Percentiles rank a stretch among this genome's conserved stretches.
Conservation (phyloP, 345 rosid genomes). For the Chamaenerion angustifolium region DNA sequence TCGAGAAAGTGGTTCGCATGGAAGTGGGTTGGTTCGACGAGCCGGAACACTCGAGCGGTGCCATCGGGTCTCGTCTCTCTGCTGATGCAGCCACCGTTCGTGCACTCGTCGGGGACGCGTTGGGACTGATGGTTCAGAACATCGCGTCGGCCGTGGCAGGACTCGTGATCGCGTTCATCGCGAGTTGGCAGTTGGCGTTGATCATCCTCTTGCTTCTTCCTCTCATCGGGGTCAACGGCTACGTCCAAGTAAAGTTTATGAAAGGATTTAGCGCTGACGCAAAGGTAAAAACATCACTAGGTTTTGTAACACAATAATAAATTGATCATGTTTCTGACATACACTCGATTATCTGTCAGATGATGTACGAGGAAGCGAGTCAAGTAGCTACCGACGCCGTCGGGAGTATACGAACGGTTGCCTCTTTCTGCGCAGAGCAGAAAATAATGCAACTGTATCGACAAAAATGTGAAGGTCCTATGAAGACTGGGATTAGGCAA, state of each 20-base stretch:
- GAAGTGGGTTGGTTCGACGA: conserved; percentile 89
- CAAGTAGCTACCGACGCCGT: conserved; percentile 85
- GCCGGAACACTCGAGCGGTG: conserved; percentile 61
- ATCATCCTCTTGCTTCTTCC: conserved; percentile 52
- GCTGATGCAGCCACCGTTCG: conserved; percentile 74
- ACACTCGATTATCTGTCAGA: conserved; percentile 21
- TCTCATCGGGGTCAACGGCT: conserved; percentile 49
- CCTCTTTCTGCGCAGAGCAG: conserved; percentile 79
- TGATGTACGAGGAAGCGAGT: conserved; percentile 83
- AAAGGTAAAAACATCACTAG: conserved; percentile 25
- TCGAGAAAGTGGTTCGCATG: conserved; percentile 70
- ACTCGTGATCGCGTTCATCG: conserved; percentile 61
- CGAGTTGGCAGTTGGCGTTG: conserved; percentile 63
- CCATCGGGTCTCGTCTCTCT: conserved; percentile 75
- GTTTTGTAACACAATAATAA: neutral
- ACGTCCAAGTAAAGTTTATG: conserved; percentile 49
- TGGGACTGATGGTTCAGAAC: conserved; percentile 56
- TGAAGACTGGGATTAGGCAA: conserved; percentile 52
- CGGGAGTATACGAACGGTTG: conserved; percentile 78
- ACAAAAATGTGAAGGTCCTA: conserved; percentile 69
- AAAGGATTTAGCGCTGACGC: conserved; percentile 75
- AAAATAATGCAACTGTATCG: conserved; percentile 59
- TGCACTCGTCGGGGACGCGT: conserved; percentile 63
- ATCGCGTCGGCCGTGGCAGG: conserved; percentile 43
- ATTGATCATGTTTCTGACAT: neutral